Base-by-base conservation (phyloP, 1,284 basidiomycete genomes). In the Malassezia slooffiae region DNA sequence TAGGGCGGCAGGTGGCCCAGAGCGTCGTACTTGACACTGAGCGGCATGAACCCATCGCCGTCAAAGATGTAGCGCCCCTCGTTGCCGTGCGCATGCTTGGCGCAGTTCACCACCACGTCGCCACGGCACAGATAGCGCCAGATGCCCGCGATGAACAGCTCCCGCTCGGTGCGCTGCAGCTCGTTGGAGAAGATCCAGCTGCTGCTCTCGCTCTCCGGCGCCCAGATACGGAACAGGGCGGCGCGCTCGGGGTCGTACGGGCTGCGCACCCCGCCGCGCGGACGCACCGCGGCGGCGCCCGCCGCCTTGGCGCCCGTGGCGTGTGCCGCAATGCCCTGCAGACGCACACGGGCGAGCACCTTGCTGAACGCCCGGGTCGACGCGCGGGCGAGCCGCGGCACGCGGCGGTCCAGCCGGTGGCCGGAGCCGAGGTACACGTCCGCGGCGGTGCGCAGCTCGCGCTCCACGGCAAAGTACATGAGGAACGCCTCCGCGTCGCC, bases 1-100 rank as follows among this genome's bases (percentile, higher is more conserved):
- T 70, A 72, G 3, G 49, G 41, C 1, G 72, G 72, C 12, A 73
- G 34, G 36, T 73, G 72, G 1, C 72, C 72, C 7, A 60, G 49
- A 1, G 54, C 52, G 44, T 73, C 72, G 40, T 53, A 68, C 26
- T 48, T 42, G 41, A 60, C 70, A 9, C 57, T 48, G 3, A 73
- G 54, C 47, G 73, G 61, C 17, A 57, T 50, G 16, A 69, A 43
- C 32, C 54, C 63, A 8, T 55, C 52, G 8, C 72, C 72, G 44
- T 72, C 70, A 30, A 70, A 72, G 38, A 72, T 47, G 21, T 66
- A 55, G 47, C 65, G 61, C 23, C 65, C 60, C 28, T 53, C 47
- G 39, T 66, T 69, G 27, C 46, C 23, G 32, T 57, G 41, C 29
- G 65, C 62, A 9, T 57, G 62, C 4, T 70, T 47, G 0, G 72